A percentile compares a stretch with the other conserved stretches of the same genome.
Evolutionary conservation across 768 basidiomycete genomes (phyloP).

Genomic region (Russula brevipes): DNA sequence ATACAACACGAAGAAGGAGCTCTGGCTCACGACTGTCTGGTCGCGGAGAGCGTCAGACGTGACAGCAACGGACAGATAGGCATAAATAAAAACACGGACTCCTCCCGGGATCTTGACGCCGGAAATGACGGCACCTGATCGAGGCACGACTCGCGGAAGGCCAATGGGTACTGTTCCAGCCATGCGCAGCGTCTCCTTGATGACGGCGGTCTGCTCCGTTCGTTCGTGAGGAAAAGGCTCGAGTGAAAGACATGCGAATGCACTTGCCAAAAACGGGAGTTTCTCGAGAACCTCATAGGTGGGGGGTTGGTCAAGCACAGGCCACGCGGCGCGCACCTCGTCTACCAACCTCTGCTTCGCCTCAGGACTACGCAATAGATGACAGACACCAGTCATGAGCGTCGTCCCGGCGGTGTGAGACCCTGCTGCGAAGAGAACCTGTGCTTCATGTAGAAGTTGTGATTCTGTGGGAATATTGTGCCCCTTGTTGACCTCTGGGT

Average conservation of each 20-base stretch:
- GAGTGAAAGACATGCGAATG: background rate
- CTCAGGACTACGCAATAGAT: slow-evolving; percentile 4
- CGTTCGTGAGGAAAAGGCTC: background rate
- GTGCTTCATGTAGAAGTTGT: slow-evolving; percentile 6
- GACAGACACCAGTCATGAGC: slow-evolving; percentile 7
- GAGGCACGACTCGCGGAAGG: slow-evolving; percentile 10
- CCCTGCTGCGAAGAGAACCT: slow-evolving; percentile 8
- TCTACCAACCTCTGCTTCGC: slow-evolving; percentile 1
- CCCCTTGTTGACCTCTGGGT: slow-evolving; percentile 7
- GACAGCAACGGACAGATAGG: too few species aligned
- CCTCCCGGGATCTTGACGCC: slow-evolving; percentile 10
- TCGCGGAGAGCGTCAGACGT: background rate
- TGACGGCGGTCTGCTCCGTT: slow-evolving; percentile 9
- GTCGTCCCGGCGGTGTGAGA: slow-evolving; percentile 10
- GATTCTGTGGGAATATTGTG: background rate
- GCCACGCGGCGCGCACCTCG: slow-evolving; percentile 4
- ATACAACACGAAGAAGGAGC: slow-evolving; percentile 10
- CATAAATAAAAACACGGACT: background rate
- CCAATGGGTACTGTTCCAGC: background rate
- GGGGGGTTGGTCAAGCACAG: slow-evolving; percentile 3
- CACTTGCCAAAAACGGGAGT: slow-evolving; percentile 13
- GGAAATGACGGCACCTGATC: slow-evolving; percentile 5
- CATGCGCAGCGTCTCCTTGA: slow-evolving; percentile 13
- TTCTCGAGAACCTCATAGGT: slow-evolving; percentile 7
- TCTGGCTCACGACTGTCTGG: slow-evolving; percentile 12